These are phyloP conservation scores for Fagopyrum homotropicum DNA, from an alignment of 148 eudicot genomes.

Conservation along the genomic window DNA sequence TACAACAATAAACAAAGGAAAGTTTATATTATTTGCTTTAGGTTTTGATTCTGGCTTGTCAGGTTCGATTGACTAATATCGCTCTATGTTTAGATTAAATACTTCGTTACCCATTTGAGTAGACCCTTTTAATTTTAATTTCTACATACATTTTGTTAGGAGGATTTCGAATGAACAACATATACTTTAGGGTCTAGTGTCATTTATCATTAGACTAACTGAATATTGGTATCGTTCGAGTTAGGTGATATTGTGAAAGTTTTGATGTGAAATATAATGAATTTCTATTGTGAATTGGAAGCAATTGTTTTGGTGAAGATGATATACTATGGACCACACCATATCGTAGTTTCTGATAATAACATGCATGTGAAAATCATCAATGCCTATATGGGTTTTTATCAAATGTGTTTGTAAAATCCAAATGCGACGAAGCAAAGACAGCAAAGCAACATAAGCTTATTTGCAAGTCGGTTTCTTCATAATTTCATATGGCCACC, in stretches of 20 bases:
- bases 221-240: background rate
- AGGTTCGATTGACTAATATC: too few species aligned
- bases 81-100: too few species aligned
- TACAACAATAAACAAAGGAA: too few species aligned
- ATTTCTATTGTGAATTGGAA: background rate
- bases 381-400: background rate
- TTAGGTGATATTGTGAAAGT: background rate
- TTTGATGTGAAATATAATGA: background rate
- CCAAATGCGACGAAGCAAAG: background rate
- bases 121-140: too few species aligned
- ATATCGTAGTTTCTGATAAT: background rate
- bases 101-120: too few species aligned
- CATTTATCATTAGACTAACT: too few species aligned
- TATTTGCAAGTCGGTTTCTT: background rate
- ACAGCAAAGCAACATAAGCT: background rate
- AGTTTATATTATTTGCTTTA: too few species aligned
- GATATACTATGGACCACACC: slow-evolving; percentile 4
- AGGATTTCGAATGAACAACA: too few species aligned
- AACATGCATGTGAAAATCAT: slow-evolving; percentile 7
- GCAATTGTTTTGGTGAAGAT: background rate
- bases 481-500: background rate
- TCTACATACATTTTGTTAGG: too few species aligned
- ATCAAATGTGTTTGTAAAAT: background rate
- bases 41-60: too few species aligned
- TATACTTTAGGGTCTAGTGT: too few species aligned